Evolutionary conservation across 768 basidiomycete species (phyloP).

Genomic region (Tephrocybe sp.): DNA sequence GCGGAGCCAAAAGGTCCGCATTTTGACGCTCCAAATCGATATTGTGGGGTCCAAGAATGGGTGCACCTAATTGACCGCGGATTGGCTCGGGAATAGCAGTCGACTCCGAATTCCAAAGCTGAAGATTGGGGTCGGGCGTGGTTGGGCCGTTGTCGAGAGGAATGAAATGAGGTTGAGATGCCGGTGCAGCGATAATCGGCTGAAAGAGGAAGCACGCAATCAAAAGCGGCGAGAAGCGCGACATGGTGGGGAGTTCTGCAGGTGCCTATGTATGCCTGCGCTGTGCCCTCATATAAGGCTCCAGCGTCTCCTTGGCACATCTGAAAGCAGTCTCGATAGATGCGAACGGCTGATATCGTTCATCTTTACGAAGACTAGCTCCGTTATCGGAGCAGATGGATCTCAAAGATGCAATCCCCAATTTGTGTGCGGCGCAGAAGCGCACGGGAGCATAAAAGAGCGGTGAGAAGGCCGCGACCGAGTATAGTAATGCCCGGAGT

Average conservation of each 20-base stretch:
- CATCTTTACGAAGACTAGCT: neutral
- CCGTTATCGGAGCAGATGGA: neutral
- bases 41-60: slow-evolving; percentile 58
- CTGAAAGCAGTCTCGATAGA: neutral
- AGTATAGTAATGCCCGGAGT: slow-evolving; percentile 32
- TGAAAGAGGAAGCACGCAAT: slow-evolving; percentile 1
- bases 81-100: slow-evolving; percentile 30
- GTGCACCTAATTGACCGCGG: slow-evolving; percentile 41
- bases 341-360: neutral
- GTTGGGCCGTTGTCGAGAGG: slow-evolving; percentile 1
- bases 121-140: slow-evolving; percentile 6
- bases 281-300: neutral
- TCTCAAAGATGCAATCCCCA: neutral
- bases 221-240: neutral
- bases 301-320: neutral
- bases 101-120: slow-evolving; percentile 5
- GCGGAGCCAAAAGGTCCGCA: slow-evolving; percentile 55
- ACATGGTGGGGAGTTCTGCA: slow-evolving; percentile 2
- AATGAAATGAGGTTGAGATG: neutral
- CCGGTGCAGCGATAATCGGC: slow-evolving; percentile 7
- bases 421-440: neutral
- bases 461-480: too few relatives aligned
- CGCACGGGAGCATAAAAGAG: neutral
- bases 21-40: slow-evolving; percentile 53
- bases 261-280: neutral